Evolutionary conservation across 2,329 filamentous ascomycete genomes (phyloP).

Genomic region (Cladosporium phlei): DNA sequence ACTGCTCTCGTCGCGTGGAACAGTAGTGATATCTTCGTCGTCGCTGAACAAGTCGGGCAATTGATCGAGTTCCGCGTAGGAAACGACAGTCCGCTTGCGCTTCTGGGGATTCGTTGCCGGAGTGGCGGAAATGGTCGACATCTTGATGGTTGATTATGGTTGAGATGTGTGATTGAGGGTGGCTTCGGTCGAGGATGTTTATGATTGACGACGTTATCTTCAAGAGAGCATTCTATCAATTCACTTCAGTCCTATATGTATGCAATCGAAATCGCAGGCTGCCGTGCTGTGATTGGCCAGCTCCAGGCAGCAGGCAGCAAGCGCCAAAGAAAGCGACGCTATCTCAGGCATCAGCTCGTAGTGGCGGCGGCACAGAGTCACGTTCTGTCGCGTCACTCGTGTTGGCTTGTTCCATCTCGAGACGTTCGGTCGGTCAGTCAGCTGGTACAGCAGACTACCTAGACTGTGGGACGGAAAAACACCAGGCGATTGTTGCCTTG

Average conservation of each 20-base stretch:
- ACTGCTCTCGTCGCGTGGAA: neutral
- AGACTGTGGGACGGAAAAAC: too few relatives aligned
- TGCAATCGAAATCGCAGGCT: neutral
- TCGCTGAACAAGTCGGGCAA: neutral
- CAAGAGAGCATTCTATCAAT: neutral
- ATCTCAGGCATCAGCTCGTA: slow-evolving; percentile 1
- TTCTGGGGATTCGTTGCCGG: neutral
- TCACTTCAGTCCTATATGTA: neutral
- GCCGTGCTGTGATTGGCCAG: neutral
- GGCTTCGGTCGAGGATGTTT: neutral
- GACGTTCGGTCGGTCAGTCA: too few relatives aligned
- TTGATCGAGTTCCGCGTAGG: neutral
- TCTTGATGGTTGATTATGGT: neutral
- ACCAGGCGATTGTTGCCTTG: too few relatives aligned
- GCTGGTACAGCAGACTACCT: too few relatives aligned
- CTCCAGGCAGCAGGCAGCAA: slow-evolving; percentile 2
- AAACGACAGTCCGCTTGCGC: slow-evolving; percentile 3
- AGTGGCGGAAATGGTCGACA: neutral
- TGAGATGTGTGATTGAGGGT: neutral
- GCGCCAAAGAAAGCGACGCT: neutral
- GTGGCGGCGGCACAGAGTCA: neutral
- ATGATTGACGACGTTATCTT: neutral
- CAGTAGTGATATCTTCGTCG: neutral
- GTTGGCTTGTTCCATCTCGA: too few relatives aligned
- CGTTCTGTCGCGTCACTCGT: too few relatives aligned